Conservation (phyloP, 306 rosid species). For the Hippophae gyantsensis region DNA sequence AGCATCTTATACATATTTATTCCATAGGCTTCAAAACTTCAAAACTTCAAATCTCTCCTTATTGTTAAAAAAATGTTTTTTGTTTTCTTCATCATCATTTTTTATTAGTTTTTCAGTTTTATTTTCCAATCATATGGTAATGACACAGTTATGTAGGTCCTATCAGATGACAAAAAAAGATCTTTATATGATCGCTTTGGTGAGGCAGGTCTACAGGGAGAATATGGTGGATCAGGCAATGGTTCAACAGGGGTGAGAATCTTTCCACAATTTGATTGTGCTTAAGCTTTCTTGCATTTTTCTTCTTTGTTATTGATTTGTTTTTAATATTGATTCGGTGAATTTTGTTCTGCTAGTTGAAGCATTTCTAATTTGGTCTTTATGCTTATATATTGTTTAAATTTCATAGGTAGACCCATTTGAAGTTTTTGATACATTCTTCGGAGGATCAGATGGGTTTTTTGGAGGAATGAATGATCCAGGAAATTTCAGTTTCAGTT, state of each 20-base stretch:
- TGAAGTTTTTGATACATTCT: constrained; percentile 61
- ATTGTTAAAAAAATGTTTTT: not conserved
- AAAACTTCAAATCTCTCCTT: too few relatives aligned
- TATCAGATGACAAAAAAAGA: constrained; percentile 95
- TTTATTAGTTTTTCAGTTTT: constrained; percentile 15
- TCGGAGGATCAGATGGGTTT: constrained; percentile 60
- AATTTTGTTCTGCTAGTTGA: not conserved
- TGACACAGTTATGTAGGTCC: constrained; percentile 70
- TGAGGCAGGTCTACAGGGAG: constrained; percentile 81
- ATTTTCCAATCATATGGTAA: constrained; percentile 35
- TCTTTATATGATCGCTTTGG: constrained; percentile 89
- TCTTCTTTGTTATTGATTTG: too few relatives aligned
- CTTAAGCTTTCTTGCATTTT: constrained; percentile 3
- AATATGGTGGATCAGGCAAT: constrained; percentile 37
- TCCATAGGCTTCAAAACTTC: too few relatives aligned
- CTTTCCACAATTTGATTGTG: not conserved
- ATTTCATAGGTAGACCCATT: constrained; percentile 67
- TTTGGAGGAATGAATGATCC: constrained; percentile 52
- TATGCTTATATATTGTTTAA: constrained; percentile 18
- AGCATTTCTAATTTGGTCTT: constrained; percentile 8
- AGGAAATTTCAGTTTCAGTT: constrained; percentile 54
- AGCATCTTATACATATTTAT: too few relatives aligned
- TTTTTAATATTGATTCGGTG: not conserved
- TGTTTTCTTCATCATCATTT: constrained; percentile 10
- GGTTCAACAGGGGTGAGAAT: constrained; percentile 64